phyloP scores from a whole-genome alignment of 768 basidiomycete species.

The Trametes villosa region DNA sequence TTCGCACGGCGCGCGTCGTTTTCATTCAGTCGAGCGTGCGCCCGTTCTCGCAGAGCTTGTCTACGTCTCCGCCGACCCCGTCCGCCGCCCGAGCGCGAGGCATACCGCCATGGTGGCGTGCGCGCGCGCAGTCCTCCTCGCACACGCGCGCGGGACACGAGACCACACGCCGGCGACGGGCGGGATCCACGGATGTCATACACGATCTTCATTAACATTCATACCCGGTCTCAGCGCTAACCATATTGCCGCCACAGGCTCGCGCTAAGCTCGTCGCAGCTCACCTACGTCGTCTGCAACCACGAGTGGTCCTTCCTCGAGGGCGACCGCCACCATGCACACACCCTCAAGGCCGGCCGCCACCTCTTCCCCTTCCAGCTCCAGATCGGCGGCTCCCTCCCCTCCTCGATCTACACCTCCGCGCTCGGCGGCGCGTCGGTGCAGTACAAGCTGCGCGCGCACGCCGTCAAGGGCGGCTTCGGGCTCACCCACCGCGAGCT shows the following conservation, averaged over 20 bases:
- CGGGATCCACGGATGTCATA: slow-evolving; percentile 20
- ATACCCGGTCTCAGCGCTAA: slow-evolving; percentile 6
- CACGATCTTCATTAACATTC: not conserved
- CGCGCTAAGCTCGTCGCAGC: slow-evolving; percentile 46
- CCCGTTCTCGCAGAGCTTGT: slow-evolving; percentile 3
- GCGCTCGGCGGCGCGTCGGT: slow-evolving; percentile 66
- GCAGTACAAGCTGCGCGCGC: slow-evolving; percentile 88
- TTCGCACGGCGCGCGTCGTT: not conserved
- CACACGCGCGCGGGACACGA: slow-evolving; percentile 1
- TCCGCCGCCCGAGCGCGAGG: not conserved
- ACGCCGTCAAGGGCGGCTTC: slow-evolving; percentile 78
- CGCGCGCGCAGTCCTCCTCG: not conserved
- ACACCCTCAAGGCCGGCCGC: slow-evolving; percentile 94
- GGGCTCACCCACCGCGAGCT: slow-evolving; percentile 57
- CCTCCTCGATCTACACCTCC: slow-evolving; percentile 69
- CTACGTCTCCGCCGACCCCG: not conserved
- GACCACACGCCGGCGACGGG: not conserved
- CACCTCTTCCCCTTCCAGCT: slow-evolving; percentile 94
- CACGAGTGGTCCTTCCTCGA: slow-evolving; percentile 95
- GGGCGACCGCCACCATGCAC: slow-evolving; percentile 74
- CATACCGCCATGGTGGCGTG: not conserved
- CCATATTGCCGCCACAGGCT: slow-evolving; percentile 21
- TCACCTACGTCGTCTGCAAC: slow-evolving; percentile 68
- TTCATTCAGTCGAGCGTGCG: slow-evolving; percentile 3
- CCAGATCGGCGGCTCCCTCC: slow-evolving; percentile 82